Evolutionary conservation across 2,329 filamentous ascomycete species (phyloP), one percentile per base, ranked within the genome.

Genomic region (Kalaharituber pfeilii): DNA sequence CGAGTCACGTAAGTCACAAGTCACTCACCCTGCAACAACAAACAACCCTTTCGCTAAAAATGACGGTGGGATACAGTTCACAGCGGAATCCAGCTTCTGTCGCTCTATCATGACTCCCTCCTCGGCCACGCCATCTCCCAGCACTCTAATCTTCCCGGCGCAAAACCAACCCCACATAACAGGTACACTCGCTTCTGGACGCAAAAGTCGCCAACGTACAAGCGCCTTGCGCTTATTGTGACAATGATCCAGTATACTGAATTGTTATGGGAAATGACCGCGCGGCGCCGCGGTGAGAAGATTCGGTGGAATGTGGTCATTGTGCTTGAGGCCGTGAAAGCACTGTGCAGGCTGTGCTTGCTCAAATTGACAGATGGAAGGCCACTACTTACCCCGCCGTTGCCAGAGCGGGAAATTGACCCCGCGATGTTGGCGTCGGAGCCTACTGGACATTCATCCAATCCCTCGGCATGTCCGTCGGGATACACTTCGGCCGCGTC

Each of bases 221-320:
- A 82, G 56, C 78, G 84, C 56, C 79, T 93, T 53, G 88, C 89
- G 39, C 75, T 88, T 60, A 72, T 87, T 3, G 72, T 98, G 50
- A 86, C 94, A 66, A 83, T 94, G 70, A 84, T 95, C 25, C 84
- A 91, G 62, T 96, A 96, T 66, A 94, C 88, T 0, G 86, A 98
- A 70, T 73, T 98, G 27, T 71, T 98, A n/a, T 91, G 89, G 77
- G 91, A 98, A 68, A 98, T 98, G 91, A 79, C 84, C 26, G 88
- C 88, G 26, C 93, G 94, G 69, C 77, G 89, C 50, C 81, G 81
- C 58, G 84, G 86, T 18, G 87, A 83, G 45, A 77, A 93, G 67
- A 70, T 82, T 25, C 79, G 87, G 27, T 98, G 91, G 91, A 80
- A 85, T 51, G 79, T 93, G 0, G 79, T 96, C 5, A 80, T 96